phyloP scores from a whole-genome alignment of 1,284 basidiomycete species.

The Volvariella surrecta region DNA sequence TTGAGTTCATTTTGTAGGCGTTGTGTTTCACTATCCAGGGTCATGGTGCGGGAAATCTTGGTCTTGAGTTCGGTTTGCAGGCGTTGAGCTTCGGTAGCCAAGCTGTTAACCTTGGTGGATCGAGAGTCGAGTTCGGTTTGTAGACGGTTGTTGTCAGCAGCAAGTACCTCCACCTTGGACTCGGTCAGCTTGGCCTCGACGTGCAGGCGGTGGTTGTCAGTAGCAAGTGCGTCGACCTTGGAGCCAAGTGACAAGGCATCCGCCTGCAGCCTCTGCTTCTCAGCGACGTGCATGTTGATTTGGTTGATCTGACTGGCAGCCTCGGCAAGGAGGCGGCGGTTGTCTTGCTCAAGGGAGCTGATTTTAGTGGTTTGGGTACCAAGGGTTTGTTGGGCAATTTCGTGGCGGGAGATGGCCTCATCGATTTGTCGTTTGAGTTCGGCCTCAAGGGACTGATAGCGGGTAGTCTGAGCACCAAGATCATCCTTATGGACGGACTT shows the following conservation, averaged over 20 bases:
- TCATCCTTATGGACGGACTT: neutral
- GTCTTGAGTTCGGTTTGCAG: neutral
- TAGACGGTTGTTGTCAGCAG: neutral
- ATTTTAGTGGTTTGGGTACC: neutral
- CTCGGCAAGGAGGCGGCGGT: neutral
- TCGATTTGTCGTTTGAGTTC: neutral
- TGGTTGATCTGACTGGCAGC: neutral
- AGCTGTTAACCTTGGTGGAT: neutral
- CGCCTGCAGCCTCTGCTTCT: neutral
- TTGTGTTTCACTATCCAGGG: neutral
- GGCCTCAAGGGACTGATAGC: neutral
- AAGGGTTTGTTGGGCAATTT: neutral
- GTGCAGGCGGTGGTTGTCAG: neutral
- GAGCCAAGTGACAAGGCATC: neutral
- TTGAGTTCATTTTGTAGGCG: neutral
- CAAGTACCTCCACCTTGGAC: neutral
- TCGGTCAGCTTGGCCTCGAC: neutral
- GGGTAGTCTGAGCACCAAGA: neutral
- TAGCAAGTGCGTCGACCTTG: neutral
- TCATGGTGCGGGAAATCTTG: neutral
- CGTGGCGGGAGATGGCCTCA: neutral
- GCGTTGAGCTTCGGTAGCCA: neutral
- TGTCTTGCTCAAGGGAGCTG: neutral
- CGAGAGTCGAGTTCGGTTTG: neutral
- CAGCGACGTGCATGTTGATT: conserved; percentile 1